These are phyloP conservation scores for Jackrogersella minutella DNA, from an alignment of 495 filamentous ascomycete genomes.

Conservation along the genomic window DNA sequence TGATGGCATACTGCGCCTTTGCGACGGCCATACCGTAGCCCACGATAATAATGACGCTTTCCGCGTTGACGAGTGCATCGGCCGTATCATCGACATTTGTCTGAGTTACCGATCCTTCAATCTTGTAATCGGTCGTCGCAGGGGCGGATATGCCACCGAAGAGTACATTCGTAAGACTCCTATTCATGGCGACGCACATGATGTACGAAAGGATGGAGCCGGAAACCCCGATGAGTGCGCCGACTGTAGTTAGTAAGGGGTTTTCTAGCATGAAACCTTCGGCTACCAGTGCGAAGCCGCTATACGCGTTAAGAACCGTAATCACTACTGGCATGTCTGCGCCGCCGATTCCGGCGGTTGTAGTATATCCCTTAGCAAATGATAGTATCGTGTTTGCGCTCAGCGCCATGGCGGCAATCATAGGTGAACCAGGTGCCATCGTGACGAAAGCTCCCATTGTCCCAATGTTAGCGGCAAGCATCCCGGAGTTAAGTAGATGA, in stretches of 20 bases:
- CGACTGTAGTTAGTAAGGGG: slow-evolving; percentile 77
- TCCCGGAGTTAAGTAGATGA: slow-evolving; percentile 72
- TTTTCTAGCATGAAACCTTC: slow-evolving; percentile 91
- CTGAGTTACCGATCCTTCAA: slow-evolving; percentile 75
- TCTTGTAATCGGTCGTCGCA: slow-evolving; percentile 68
- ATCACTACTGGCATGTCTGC: slow-evolving; percentile 90
- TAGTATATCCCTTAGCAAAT: slow-evolving; percentile 83
- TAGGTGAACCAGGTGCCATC: slow-evolving; percentile 74
- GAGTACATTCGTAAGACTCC: slow-evolving; percentile 79
- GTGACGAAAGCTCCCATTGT: slow-evolving; percentile 83
- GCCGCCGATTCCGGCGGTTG: slow-evolving; percentile 83
- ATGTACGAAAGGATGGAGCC: slow-evolving; percentile 86
- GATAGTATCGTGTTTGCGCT: slow-evolving; percentile 76
- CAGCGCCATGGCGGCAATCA: slow-evolving; percentile 75
- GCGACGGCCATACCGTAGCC: slow-evolving; percentile 90
- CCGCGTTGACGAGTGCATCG: slow-evolving; percentile 71
- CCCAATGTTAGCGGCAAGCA: slow-evolving; percentile 74
- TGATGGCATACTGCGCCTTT: slow-evolving; percentile 85
- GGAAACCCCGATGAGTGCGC: slow-evolving; percentile 80
- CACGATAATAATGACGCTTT: slow-evolving; percentile 82
- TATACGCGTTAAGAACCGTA: slow-evolving; percentile 85
- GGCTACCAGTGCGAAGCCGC: slow-evolving; percentile 81
- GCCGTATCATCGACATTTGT: slow-evolving; percentile 78
- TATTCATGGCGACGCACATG: slow-evolving; percentile 84
- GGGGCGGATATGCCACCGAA: slow-evolving; percentile 78